Evolutionary conservation across 2,329 filamentous ascomycete genomes (phyloP).

Genomic region (Cercospora sojina): DNA sequence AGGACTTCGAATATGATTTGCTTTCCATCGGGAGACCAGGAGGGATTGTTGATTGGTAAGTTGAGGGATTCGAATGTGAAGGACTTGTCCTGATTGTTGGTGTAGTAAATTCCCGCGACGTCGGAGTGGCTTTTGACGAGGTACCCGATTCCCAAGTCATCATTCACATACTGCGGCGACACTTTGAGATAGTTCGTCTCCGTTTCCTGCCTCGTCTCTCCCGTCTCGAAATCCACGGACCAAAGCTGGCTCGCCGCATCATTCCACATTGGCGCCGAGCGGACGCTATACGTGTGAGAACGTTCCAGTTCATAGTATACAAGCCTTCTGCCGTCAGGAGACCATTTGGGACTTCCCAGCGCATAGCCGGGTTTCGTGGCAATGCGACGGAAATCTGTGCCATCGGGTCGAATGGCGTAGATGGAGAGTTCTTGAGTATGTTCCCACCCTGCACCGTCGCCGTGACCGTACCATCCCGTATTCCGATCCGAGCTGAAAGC

Average conservation of each 20-base stretch:
- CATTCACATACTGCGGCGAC: background rate
- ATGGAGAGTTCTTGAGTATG: slow-evolving; percentile 16
- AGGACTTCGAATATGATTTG: slow-evolving; percentile 7
- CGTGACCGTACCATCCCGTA: slow-evolving; percentile 53
- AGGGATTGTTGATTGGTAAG: background rate
- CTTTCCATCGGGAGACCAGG: slow-evolving; percentile 13
- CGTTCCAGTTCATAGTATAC: slow-evolving; percentile 11
- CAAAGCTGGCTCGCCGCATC: slow-evolving; percentile 9
- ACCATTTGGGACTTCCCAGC: slow-evolving; percentile 13
- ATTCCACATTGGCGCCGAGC: background rate
- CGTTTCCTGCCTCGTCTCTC: slow-evolving; percentile 5
- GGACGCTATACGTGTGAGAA: slow-evolving; percentile 6
- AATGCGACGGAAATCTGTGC: slow-evolving; percentile 9
- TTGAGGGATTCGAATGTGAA: background rate
- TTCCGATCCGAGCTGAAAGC: slow-evolving; percentile 16
- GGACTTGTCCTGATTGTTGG: no score
- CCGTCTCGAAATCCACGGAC: slow-evolving; percentile 6
- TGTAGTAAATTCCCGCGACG: background rate
- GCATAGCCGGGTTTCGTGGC: background rate
- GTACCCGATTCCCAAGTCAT: background rate
- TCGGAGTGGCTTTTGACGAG: background rate
- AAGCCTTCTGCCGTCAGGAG: slow-evolving; percentile 1
- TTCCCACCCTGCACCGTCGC: slow-evolving; percentile 8
- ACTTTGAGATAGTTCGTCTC: background rate
- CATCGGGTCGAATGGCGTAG: slow-evolving; percentile 17